Conservation (phyloP, 148 eudicot genomes). For the Chenopodium formosanum region DNA sequence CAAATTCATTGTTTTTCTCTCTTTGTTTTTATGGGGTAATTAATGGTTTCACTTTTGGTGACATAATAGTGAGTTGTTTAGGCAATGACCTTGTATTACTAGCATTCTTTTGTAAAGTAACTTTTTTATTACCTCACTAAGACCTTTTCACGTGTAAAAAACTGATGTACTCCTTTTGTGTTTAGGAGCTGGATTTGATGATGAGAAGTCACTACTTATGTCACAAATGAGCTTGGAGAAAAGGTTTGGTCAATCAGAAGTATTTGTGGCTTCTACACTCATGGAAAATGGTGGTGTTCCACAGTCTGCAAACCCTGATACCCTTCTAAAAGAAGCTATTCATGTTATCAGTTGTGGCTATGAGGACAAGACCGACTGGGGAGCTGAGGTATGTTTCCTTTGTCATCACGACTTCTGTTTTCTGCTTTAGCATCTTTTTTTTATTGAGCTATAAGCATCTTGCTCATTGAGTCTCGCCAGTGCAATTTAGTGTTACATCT, state of each 20-base stretch:
- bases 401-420: neutral
- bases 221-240: conserved; percentile 58
- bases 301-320: conserved; percentile 44
- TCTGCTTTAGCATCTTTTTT: no score
- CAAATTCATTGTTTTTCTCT: neutral
- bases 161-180: conserved; percentile 3
- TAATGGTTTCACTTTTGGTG: neutral
- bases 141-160: neutral
- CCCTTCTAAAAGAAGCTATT: conserved; percentile 57
- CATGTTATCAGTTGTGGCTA: conserved; percentile 68
- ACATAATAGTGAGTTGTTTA: neutral
- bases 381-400: conserved; percentile 32
- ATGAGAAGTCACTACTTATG: conserved; percentile 54
- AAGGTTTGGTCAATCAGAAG: conserved; percentile 65
- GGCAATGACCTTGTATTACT: neutral
- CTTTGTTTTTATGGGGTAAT: neutral
- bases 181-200: conserved; percentile 48
- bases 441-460: neutral
- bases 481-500: neutral
- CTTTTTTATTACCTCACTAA: neutral
- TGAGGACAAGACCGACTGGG: conserved; percentile 67
- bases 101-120: neutral
- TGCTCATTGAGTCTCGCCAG: neutral
- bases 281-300: conserved; percentile 67
- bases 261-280: conserved; percentile 54